Evolutionary conservation across 495 filamentous ascomycete species (phyloP), one percentile per base, ranked within the genome.

Genomic region (Entonaema liquescens): DNA sequence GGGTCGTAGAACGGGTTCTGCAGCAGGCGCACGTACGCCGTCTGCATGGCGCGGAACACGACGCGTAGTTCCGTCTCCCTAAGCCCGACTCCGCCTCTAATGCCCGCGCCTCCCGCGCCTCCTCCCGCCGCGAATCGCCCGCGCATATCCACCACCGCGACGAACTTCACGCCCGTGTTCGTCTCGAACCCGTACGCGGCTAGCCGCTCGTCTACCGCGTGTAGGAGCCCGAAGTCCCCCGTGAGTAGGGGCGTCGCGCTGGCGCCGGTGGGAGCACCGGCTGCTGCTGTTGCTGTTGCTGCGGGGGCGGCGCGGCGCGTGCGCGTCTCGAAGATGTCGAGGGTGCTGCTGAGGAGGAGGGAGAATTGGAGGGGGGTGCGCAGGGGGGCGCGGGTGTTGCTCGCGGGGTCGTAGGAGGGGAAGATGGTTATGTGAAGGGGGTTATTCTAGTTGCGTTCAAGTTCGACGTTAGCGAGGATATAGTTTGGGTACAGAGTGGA

Each of bases 1-100:
- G 94, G 95, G 40, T 90, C 89, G 77, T 94, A 98, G 78, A 99
- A 99, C 1, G 95, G 95, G 75, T 99, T 98, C 79, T 97, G 92
- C 50, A 98, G 80, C 57, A 99, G 83, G 65, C 87, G 82, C 52
- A 98, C 92, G 72, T 98, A 99, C 23, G 95, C 94, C 25, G 87
- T 91, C 80, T 98, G 95, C 73, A 98, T 83, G 5, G 94, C 93
- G 75, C 89, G 88, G 74, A 99, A 99, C 17, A 93, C 92, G 21
- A 89, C 84, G 76, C 92, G 94, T 71, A 98, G 82, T 81, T 97
- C 95, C 31, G 89, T 88, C 76, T 96, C 93, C 61, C 89, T 33
- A 2, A 77, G 61, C 0, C 78, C 69, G 53, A 75, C 47, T 9
- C 62, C 61, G 29, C 64, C 62, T 19, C 71, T 21, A 33, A 79